Base-by-base conservation (phyloP, 2,329 filamentous ascomycete genomes). In the Ophiostoma sp. region DNA sequence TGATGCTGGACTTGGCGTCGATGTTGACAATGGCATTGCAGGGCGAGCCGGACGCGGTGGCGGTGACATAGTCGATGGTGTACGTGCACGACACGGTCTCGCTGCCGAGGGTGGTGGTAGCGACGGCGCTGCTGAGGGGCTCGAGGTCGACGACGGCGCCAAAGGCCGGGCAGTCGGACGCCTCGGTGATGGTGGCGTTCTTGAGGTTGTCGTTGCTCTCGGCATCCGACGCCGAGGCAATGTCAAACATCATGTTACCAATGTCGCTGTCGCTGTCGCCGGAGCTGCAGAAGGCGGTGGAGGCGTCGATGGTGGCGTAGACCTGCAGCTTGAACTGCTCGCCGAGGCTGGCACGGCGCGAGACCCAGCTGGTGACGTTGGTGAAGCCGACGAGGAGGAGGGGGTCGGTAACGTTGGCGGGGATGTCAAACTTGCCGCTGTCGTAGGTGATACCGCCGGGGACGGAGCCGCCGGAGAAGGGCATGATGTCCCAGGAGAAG, bases 311-410 rank as follows among this genome's bases (percentile, higher is more conserved):
- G 44, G 20, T 15, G n/a, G 57, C 36, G 5, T 11, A 60, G 44
- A 72, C 23, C 48, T 44, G n/a, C 41, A 72, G 66, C 60, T 39
- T 31, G 44, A 66, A 44, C 20, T 27, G 57, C 35, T 71, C 67
- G 39, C 36, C 23, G 31, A 20, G 2, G 27, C n/a, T 23, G 31
- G 36, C 8, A 4, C 15, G 20, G 66, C 60, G 60, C 60, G 20
- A 4, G 20, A 68, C 23, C 71, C 71, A 72, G 23, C 10, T n/a
- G 11, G 69, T 62, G 54, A 71, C 67, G 66, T 71, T 71, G 67
- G 69, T 69, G 54, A 52, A 62, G 48, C 13, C 67, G 31, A 72
- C 62, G 20, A 70, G 68, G 31, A 68, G 23, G 17, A 66, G 27
- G 44, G 44, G 54, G 23, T 57, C 41, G 5, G 23, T 39, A 17